These are phyloP conservation scores for Filobasidium floriforme DNA, from an alignment of 768 basidiomycete genomes.

Conservation along the genomic window DNA sequence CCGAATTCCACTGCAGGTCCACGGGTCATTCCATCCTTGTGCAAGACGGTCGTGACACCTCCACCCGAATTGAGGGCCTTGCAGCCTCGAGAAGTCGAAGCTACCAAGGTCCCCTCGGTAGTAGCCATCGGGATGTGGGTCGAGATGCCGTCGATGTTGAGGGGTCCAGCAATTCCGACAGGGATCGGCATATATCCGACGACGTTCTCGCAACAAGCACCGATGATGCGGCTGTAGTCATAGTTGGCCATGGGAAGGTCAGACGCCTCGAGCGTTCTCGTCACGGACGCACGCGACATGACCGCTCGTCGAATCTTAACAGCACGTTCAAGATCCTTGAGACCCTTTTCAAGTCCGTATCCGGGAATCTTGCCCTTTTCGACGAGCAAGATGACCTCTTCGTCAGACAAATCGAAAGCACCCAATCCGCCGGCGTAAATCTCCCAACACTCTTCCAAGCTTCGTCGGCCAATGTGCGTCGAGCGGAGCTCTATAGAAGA, in stretches of 20 bases:
- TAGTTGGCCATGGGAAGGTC: slow-evolving; percentile 75
- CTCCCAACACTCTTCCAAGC: slow-evolving; percentile 68
- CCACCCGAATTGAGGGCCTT: slow-evolving; percentile 95
- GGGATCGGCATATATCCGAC: slow-evolving; percentile 94
- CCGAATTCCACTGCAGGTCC: slow-evolving; percentile 98
- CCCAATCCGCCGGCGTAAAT: slow-evolving; percentile 56
- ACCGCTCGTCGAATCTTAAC: slow-evolving; percentile 77
- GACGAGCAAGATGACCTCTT: slow-evolving; percentile 79
- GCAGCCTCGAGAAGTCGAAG: slow-evolving; percentile 92
- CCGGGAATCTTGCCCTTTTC: slow-evolving; percentile 88
- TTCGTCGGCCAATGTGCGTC: slow-evolving; percentile 45
- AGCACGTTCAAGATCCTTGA: slow-evolving; percentile 81
- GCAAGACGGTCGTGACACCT: slow-evolving; percentile 88
- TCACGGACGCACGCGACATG: slow-evolving; percentile 78
- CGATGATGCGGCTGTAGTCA: slow-evolving; percentile 87
- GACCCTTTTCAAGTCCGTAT: slow-evolving; percentile 91
- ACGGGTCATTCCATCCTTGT: slow-evolving; percentile 91
- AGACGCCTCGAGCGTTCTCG: slow-evolving; percentile 73
- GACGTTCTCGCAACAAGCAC: slow-evolving; percentile 98
- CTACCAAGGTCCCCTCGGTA: slow-evolving; percentile 97
- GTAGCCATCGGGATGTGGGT: slow-evolving; percentile 98
- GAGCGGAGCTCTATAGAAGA: slow-evolving; percentile 12
- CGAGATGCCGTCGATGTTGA: slow-evolving; percentile 74
- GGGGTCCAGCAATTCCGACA: slow-evolving; percentile 90
- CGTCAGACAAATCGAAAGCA: slow-evolving; percentile 60